Evolutionary conservation across 345 rosid species (phyloP).

Genomic region (Camelina laxa): DNA sequence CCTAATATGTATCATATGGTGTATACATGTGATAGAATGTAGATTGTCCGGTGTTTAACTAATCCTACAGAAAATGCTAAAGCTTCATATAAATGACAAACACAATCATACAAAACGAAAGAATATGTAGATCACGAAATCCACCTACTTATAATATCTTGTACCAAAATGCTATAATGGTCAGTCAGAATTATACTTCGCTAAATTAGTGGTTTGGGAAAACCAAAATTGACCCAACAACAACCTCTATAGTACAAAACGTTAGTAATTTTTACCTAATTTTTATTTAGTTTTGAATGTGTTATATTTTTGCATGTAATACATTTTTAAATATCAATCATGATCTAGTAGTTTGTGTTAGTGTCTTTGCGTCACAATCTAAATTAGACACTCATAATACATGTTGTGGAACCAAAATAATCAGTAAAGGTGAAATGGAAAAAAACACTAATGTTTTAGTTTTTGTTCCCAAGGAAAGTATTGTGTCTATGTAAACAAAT

Average conservation of each 20-base stretch:
- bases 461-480: too few relatives aligned
- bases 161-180: conserved; percentile 17
- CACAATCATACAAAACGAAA: conserved; percentile 44
- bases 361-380: neutral
- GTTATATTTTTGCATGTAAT: too few relatives aligned
- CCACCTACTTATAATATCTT: conserved; percentile 38
- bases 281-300: too few relatives aligned
- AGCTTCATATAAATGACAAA: conserved; percentile 40
- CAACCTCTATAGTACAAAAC: neutral
- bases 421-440: too few relatives aligned
- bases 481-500: too few relatives aligned
- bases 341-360: too few relatives aligned
- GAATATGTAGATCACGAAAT: conserved; percentile 46
- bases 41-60: conserved; percentile 35
- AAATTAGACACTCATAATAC: neutral
- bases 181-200: neutral
- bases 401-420: neutral
- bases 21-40: conserved; percentile 33
- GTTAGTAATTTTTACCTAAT: too few relatives aligned
- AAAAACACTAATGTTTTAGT: neutral
- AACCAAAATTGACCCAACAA: neutral
- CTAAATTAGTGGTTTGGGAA: neutral
- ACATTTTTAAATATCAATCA: neutral
- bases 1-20: conserved; percentile 12
- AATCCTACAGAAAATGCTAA: conserved; percentile 44